Conservation (phyloP, 1,284 basidiomycete species). For the Leccinum subfulvum region DNA sequence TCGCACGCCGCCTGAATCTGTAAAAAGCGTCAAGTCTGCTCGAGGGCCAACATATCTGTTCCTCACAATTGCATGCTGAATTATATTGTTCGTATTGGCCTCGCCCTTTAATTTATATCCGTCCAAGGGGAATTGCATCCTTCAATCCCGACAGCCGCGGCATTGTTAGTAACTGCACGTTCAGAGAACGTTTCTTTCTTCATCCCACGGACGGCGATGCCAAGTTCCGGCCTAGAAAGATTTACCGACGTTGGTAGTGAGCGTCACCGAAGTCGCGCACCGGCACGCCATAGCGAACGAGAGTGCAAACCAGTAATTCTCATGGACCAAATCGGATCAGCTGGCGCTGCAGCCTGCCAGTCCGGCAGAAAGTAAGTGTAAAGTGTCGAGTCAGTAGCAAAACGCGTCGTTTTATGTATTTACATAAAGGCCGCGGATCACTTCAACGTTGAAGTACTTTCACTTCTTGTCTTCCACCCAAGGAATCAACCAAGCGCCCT, state of each 20-base stretch:
- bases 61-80: too few species aligned
- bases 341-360: neutral
- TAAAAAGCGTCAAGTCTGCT: conserved; percentile 1
- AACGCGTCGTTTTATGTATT: too few species aligned
- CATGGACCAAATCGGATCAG: too few species aligned
- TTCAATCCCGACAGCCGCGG: neutral
- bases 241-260: too few species aligned
- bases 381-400: too few species aligned
- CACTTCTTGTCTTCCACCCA: neutral
- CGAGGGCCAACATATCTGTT: too few species aligned
- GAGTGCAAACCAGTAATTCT: too few species aligned
- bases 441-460: neutral
- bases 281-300: too few species aligned
- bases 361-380: neutral
- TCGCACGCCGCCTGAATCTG: conserved; percentile 15
- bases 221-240: neutral
- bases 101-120: neutral
- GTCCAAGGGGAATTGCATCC: neutral
- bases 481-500: neutral
- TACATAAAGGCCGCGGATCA: too few species aligned
- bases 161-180: neutral
- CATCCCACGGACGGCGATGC: too few species aligned
- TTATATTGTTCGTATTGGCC: too few species aligned
- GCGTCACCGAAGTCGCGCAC: too few species aligned
- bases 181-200: neutral